Base-by-base conservation (phyloP, 306 rosid genomes). In the Fragaria vesca region DNA sequence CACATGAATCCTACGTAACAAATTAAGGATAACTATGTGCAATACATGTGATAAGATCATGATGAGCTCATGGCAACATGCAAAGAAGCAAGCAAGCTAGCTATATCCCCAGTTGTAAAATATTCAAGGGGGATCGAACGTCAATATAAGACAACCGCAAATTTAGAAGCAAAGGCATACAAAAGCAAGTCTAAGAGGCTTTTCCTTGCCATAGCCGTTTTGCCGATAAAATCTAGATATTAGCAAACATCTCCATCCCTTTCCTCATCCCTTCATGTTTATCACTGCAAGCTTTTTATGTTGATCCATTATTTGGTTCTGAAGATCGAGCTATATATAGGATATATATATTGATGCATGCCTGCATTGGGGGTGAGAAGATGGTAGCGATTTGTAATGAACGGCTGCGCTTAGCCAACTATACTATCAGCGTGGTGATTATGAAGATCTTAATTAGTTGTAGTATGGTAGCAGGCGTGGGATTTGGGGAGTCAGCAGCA, bases 161-260 rank as follows among this genome's bases (percentile, higher is more conserved):
- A 76, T 4, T 71, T 48, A 40, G 75, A 76, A 66, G 28, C 10
- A 77, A 77, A 79, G 34, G 72, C 72, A 11, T 40, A 47, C 18
- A 78, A 75, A 73, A 75, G 69, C 75, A 71, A 15, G 30, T 46
- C 42, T 75, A 65, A 47, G 30, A 67, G 86, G 72, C 66, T 3
- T 36, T 77, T 50, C 42, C 71, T 74, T 80, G 42, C 45, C 12
- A 36, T 8, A 66, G 61, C 78, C 40, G 5, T 36, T 36, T 36
- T 5, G 40, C 4, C 55, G 66, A 60, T 26, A 72, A 28, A 76
- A 76, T 16, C 48, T 58, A 3, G 16, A 58, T 58, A 58, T 26
- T 10, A 26, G 30, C 5, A 32, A 58, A 26, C 18, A 26, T 7
- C 18, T 12, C 28, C 36, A 60, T 60, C 66, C 36, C 17, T 21